phyloP scores from a whole-genome alignment of 306 rosid species.

The Prunus mume region DNA sequence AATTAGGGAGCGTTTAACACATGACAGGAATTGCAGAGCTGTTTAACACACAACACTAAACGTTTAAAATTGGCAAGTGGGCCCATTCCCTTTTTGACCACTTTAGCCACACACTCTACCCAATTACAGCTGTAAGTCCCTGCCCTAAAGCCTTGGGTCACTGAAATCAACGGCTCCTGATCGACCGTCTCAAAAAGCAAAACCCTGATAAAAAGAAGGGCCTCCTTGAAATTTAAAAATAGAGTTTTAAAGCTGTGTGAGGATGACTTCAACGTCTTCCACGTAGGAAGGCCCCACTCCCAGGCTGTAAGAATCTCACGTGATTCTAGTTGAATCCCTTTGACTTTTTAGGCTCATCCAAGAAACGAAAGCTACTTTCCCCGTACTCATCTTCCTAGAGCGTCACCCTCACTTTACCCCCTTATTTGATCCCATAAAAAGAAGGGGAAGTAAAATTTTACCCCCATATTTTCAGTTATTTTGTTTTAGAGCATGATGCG shows the following conservation, averaged over 20 bases:
- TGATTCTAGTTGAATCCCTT: conserved; percentile 57
- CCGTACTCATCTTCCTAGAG: conserved; percentile 15
- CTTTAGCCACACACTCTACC: background rate
- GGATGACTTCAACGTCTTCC: conserved; percentile 46
- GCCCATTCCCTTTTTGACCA: conserved; percentile 50
- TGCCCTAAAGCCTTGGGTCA: background rate
- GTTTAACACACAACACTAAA: conserved; percentile 48
- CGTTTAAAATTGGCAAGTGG: conserved; percentile 45
- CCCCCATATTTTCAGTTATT: background rate
- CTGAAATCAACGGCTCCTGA: conserved; percentile 26
- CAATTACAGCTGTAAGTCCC: conserved; percentile 48
- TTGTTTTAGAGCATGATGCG: background rate
- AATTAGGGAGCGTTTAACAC: conserved; percentile 55
- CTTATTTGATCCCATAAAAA: no score
- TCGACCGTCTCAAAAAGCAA: conserved; percentile 1
- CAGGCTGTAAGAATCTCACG: conserved; percentile 98
- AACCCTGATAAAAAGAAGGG: background rate
- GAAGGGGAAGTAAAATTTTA: rapidly evolving
- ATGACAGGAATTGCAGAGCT: conserved; percentile 68
- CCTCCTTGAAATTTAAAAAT: background rate
- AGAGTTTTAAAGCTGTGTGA: conserved; percentile 6
- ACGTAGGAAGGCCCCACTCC: conserved; percentile 70
- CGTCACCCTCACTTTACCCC: conserved; percentile 7
- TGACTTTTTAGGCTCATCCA: conserved; percentile 44
- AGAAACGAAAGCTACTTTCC: conserved; percentile 4